Conservation (phyloP, 345 rosid genomes). For the Corymbia maculata region DNA sequence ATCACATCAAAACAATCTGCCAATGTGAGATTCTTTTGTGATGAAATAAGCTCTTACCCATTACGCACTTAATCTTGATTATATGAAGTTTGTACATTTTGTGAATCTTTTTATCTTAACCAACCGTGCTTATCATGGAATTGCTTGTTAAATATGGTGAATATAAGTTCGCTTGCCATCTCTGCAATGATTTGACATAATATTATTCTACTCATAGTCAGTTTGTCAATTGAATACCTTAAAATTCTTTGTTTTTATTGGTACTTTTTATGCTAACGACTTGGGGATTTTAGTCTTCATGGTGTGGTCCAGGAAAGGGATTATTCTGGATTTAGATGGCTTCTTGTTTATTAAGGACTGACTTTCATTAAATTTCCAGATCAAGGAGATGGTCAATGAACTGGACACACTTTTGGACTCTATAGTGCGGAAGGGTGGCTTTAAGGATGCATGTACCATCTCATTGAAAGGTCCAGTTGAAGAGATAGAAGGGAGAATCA, state of each 20-base stretch:
- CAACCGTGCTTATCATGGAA: background rate
- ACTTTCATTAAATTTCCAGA: constrained; percentile 19
- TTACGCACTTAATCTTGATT: background rate
- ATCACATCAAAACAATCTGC: constrained; percentile 59
- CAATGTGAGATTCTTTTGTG: constrained; percentile 33
- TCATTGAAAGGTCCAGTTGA: constrained; percentile 48
- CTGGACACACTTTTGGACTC: constrained; percentile 65
- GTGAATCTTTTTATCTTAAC: background rate
- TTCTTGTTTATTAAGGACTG: background rate
- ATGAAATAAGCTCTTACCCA: background rate
- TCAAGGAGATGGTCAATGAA: constrained; percentile 74
- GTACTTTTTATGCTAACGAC: background rate
- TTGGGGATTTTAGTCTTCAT: background rate
- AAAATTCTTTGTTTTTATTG: background rate
- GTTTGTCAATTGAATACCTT: background rate
- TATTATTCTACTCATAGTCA: background rate
- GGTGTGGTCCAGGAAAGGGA: background rate
- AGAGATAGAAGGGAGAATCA: constrained; percentile 59
- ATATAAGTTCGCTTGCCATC: background rate
- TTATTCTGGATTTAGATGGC: background rate
- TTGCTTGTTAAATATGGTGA: background rate
- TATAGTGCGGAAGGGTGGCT: constrained; percentile 75
- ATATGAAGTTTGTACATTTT: background rate
- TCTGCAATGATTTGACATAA: background rate
- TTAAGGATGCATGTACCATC: constrained; percentile 68